Conservation (phyloP, 2,329 filamentous ascomycete genomes). For the Xylaria arbuscula region DNA sequence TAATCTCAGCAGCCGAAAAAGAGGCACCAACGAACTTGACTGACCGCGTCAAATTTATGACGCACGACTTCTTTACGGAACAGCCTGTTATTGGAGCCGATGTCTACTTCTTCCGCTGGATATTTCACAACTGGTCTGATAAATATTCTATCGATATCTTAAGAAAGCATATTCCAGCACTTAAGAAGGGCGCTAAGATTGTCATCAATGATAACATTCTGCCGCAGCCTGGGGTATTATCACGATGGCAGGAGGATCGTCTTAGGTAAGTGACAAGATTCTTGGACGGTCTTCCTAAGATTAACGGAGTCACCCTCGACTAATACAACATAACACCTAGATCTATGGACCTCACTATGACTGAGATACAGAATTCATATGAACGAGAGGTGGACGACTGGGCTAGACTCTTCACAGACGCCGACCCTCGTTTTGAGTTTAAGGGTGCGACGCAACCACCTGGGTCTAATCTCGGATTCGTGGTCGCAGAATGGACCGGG, state of each 20-base stretch:
- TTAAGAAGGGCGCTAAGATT: slow-evolving; percentile 50
- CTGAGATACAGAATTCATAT: slow-evolving; percentile 16
- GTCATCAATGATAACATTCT: slow-evolving; percentile 35
- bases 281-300: too few relatives aligned
- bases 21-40: slow-evolving; percentile 18
- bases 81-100: slow-evolving; percentile 51
- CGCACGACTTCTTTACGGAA: slow-evolving; percentile 57
- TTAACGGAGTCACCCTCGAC: too few relatives aligned
- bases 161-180: slow-evolving; percentile 24
- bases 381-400: slow-evolving; percentile 34
- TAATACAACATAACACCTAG: too few relatives aligned
- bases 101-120: slow-evolving; percentile 36
- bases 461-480: slow-evolving; percentile 8
- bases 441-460: slow-evolving; percentile 19
- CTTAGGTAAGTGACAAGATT: neutral
- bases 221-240: slow-evolving; percentile 18
- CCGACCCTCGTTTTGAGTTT: slow-evolving; percentile 28
- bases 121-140: slow-evolving; percentile 39
- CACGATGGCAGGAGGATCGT: neutral
- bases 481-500: neutral
- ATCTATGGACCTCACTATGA: slow-evolving; percentile 25
- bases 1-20: slow-evolving; percentile 13
- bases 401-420: slow-evolving; percentile 15
- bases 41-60: slow-evolving; percentile 43
- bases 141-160: slow-evolving; percentile 33